Percentiles rank a stretch among this genome's conserved stretches.
phyloP scores from a whole-genome alignment of 2,329 filamentous ascomycete species.

The Cadophora luteo-olivacea region DNA sequence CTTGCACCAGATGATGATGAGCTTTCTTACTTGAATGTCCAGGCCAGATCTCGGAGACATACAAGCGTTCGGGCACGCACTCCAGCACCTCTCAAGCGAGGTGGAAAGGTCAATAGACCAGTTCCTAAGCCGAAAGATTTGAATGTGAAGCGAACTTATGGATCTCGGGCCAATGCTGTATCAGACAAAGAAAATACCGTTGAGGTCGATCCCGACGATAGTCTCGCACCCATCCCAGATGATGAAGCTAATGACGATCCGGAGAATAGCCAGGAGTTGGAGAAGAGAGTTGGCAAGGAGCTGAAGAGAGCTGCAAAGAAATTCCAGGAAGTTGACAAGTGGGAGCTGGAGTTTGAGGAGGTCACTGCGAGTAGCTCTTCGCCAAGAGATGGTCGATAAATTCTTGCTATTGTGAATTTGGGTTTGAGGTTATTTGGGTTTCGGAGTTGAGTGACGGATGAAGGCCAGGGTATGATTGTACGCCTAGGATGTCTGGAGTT shows the following conservation, averaged over 20 bases:
- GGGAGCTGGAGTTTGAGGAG: conserved; percentile 72
- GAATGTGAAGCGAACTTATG: conserved; percentile 54
- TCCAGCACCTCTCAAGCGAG: conserved; percentile 38
- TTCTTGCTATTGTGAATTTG: not conserved
- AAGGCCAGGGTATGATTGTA: not conserved
- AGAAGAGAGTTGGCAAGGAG: conserved; percentile 50
- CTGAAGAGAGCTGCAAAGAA: conserved; percentile 65
- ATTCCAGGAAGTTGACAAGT: conserved; percentile 73
- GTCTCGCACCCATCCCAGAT: conserved; percentile 52
- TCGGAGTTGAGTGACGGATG: conserved; percentile 3
- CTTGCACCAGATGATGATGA: conserved; percentile 62
- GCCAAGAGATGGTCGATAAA: conserved; percentile 56
- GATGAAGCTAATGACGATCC: conserved; percentile 46
- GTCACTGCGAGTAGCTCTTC: conserved; percentile 60
- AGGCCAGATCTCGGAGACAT: conserved; percentile 45
- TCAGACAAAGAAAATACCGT: conserved; percentile 66
- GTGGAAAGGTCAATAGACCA: conserved; percentile 36
- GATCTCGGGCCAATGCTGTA: conserved; percentile 42
- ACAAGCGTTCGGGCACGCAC: conserved; percentile 32
- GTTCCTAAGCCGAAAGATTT: conserved; percentile 29
- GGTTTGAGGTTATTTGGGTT: not conserved
- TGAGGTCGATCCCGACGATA: conserved; percentile 47
- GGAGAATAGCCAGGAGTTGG: conserved; percentile 48
- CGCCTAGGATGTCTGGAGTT: conserved; percentile 17
- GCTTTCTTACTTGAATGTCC: conserved; percentile 54